Evolutionary conservation across 2,329 filamentous ascomycete genomes (phyloP).

Genomic region (Hypoxylon sp.): DNA sequence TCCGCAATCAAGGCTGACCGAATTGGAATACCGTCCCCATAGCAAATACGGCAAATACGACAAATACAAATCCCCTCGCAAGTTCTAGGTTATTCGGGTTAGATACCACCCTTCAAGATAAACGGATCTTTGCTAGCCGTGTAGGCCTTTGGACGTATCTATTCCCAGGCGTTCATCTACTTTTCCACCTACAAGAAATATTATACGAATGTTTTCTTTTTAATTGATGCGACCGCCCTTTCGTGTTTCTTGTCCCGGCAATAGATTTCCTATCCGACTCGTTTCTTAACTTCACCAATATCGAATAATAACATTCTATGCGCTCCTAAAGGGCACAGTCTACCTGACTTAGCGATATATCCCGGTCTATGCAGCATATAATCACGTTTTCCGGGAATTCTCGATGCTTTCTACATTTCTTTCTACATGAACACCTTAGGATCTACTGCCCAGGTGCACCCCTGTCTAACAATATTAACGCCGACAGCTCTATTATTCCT

Average conservation of each 20-base stretch:
- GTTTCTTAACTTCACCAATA: slow-evolving; percentile 3
- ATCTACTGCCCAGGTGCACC: slow-evolving; percentile 2
- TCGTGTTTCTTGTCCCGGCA: not conserved
- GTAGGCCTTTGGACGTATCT: not conserved
- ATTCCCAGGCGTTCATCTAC: not conserved
- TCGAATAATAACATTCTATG: slow-evolving; percentile 6
- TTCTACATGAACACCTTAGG: slow-evolving; percentile 9
- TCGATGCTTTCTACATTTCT: slow-evolving; percentile 3
- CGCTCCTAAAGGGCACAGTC: not conserved
- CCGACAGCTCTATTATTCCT: slow-evolving; percentile 12
- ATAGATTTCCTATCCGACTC: not conserved
- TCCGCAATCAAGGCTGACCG: slow-evolving; percentile 44
- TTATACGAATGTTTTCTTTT: not conserved
- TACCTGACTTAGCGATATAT: slow-evolving; percentile 8
- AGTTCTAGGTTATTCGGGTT: slow-evolving; percentile 18
- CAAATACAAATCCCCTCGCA: slow-evolving; percentile 32
- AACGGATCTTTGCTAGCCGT: not conserved
- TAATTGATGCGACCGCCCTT: not conserved
- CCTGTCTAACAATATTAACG: slow-evolving; percentile 21
- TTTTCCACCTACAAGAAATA: not conserved
- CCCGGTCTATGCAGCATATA: slow-evolving; percentile 9
- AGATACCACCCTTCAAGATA: not conserved
- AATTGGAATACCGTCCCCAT: not conserved
- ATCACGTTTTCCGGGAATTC: slow-evolving; percentile 2
- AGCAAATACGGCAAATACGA: slow-evolving; percentile 12